These are phyloP conservation scores for Lojkania enalia DNA, from an alignment of 2,329 filamentous ascomycete genomes.

Conservation along the genomic window DNA sequence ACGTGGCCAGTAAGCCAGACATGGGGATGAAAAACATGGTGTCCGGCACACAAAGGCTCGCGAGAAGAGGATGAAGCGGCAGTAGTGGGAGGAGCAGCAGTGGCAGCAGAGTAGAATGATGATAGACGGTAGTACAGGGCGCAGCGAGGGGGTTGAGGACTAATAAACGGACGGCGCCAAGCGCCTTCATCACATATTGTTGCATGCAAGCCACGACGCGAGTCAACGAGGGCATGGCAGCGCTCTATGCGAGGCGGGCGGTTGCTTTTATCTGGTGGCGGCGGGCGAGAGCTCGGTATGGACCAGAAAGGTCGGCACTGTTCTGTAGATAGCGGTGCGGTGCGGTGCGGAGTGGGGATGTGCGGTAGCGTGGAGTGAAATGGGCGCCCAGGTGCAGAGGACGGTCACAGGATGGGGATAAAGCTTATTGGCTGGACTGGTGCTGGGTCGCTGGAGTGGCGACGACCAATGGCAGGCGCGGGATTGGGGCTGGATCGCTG, in stretches of 20 bases:
- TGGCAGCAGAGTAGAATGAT: constrained; percentile 20
- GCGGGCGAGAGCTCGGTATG: background rate
- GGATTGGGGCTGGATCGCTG: constrained; percentile 1
- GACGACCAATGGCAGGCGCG: constrained; percentile 3
- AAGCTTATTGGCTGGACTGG: no score
- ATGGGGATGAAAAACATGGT: constrained; percentile 21
- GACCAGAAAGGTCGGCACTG: no score
- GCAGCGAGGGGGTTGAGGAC: constrained; percentile 19
- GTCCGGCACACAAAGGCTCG: constrained; percentile 24
- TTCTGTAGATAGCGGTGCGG: no score
- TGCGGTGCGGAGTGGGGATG: no score
- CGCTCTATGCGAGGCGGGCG: background rate
- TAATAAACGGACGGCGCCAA: constrained; percentile 28
- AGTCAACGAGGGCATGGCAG: constrained; percentile 10
- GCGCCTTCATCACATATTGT: constrained; percentile 19
- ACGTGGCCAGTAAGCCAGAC: constrained; percentile 33
- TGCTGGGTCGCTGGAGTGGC: background rate
- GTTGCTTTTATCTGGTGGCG: background rate
- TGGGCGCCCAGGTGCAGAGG: no score
- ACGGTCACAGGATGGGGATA: no score
- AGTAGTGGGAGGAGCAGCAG: no score
- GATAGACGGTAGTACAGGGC: constrained; percentile 32
- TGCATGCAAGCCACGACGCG: constrained; percentile 28
- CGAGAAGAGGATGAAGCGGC: constrained; percentile 12
- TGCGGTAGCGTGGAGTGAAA: no score